phyloP scores from a whole-genome alignment of 2,329 filamentous ascomycete genomes.

The Herpotrichia juniperi region DNA sequence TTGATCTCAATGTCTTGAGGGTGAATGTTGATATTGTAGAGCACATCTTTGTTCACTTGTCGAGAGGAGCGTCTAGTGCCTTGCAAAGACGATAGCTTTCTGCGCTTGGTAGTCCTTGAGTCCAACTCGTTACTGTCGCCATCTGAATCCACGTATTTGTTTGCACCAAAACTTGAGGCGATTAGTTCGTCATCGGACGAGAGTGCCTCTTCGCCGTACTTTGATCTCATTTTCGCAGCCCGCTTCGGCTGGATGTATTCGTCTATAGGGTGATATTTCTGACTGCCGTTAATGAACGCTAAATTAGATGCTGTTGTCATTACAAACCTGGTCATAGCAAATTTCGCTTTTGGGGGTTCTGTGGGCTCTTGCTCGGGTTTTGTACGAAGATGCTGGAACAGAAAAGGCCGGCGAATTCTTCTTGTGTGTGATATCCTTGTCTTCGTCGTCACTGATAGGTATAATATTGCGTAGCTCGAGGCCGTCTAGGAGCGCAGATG shows the following conservation, averaged over 20 bases:
- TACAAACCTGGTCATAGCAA: constrained; percentile 24
- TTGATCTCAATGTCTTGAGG: constrained; percentile 31
- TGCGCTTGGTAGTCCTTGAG: constrained; percentile 7
- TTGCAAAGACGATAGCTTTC: constrained; percentile 12
- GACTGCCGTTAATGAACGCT: background rate
- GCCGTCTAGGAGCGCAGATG: constrained; percentile 9
- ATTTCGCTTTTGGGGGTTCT: constrained; percentile 22
- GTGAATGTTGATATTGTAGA: constrained; percentile 34
- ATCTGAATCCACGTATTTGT: constrained; percentile 1
- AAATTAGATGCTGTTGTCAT: background rate
- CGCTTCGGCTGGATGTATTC: constrained; percentile 32
- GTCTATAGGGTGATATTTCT: constrained; percentile 43
- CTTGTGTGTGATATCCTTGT: background rate
- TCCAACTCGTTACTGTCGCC: background rate
- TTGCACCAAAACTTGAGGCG: constrained; percentile 13
- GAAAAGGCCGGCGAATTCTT: constrained; percentile 12
- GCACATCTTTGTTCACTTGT: constrained; percentile 18
- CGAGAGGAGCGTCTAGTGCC: constrained; percentile 30
- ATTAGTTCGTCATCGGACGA: background rate
- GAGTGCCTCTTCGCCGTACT: constrained; percentile 22
- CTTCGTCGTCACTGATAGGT: constrained; percentile 4
- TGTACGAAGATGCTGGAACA: constrained; percentile 14
- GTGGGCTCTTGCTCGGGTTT: constrained; percentile 12
- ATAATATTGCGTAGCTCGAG: constrained; percentile 23
- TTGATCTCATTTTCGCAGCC: constrained; percentile 31